These are phyloP conservation scores for Suillus fuscotomentosus DNA, from an alignment of 768 basidiomycete genomes.

Conservation along the genomic window DNA sequence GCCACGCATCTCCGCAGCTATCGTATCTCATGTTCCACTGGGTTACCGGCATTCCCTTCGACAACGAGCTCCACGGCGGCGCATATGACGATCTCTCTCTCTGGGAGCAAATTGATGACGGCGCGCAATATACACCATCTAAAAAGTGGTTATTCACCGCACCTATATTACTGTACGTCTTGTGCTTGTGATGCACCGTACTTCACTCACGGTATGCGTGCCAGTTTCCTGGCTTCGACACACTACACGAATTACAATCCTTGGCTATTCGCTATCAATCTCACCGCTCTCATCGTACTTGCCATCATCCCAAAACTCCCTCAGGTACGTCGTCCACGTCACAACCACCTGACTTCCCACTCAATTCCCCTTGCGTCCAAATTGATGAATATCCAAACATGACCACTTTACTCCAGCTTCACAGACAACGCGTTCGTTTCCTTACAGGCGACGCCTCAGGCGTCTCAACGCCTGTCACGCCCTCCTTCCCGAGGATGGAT, in stretches of 20 bases:
- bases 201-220: slow-evolving; percentile 4
- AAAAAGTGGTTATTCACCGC: slow-evolving; percentile 95
- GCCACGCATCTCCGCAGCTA: slow-evolving; percentile 45
- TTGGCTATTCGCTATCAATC: slow-evolving; percentile 89
- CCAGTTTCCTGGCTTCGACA: slow-evolving; percentile 92
- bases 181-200: background rate
- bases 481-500: slow-evolving; percentile 56
- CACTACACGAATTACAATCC: slow-evolving; percentile 98
- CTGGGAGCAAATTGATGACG: slow-evolving; percentile 99
- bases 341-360: slow-evolving; percentile 8
- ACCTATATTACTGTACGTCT: slow-evolving; percentile 82
- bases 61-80: slow-evolving; percentile 81
- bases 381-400: slow-evolving; percentile 3
- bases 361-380: slow-evolving; percentile 13
- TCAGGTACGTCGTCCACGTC: slow-evolving; percentile 50
- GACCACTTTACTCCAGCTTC: slow-evolving; percentile 49
- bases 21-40: slow-evolving; percentile 99
- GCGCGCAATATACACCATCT: slow-evolving; percentile 97
- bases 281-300: slow-evolving; percentile 70
- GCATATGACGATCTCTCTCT: slow-evolving; percentile 97
- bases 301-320: slow-evolving; percentile 96
- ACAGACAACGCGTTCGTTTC: slow-evolving; percentile 81
- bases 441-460: slow-evolving; percentile 65
- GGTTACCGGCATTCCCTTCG: slow-evolving; percentile 96
- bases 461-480: slow-evolving; percentile 62